Evolutionary conservation across 2,329 filamentous ascomycete species (phyloP).

Genomic region (Zalaria sp.): DNA sequence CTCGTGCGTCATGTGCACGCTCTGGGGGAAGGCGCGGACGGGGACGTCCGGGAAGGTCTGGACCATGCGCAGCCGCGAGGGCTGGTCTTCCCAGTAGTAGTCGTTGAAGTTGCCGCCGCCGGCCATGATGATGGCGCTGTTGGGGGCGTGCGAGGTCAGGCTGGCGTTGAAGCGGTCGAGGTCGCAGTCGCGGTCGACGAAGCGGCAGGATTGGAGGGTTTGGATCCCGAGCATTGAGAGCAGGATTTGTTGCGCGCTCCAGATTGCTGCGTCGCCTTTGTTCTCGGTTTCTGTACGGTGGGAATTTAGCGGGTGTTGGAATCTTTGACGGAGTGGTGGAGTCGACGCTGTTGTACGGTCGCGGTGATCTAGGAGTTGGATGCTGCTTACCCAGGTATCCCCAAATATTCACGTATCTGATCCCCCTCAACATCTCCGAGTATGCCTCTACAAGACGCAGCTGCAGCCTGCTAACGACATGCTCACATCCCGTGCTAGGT

Average conservation of each 20-base stretch:
- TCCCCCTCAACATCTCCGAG: slow-evolving; percentile 2
- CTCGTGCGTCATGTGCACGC: slow-evolving; percentile 3
- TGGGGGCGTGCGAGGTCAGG: slow-evolving; percentile 2
- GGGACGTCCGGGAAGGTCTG: slow-evolving; percentile 1
- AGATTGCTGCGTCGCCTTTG: slow-evolving; percentile 4
- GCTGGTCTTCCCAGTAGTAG: slow-evolving; percentile 5
- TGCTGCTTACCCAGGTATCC: not conserved
- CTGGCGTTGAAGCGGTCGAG: slow-evolving; percentile 2
- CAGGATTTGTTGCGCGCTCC: slow-evolving; percentile 3
- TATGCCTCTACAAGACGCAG: slow-evolving; percentile 1
- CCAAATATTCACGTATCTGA: slow-evolving; percentile 4
- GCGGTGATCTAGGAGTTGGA: too few relatives aligned
- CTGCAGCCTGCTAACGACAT: slow-evolving; percentile 1
- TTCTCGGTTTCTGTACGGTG: slow-evolving; percentile 1
- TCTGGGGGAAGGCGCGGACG: slow-evolving; percentile 4
- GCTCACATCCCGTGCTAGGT: slow-evolving; percentile 1
- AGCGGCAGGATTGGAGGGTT: slow-evolving; percentile 3
- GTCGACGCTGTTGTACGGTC: too few relatives aligned
- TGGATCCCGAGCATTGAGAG: slow-evolving; percentile 3
- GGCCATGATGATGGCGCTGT: slow-evolving; percentile 2
- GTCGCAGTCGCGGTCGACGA: slow-evolving; percentile 3
- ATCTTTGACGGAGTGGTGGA: too few relatives aligned
- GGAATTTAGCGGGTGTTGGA: too few relatives aligned
- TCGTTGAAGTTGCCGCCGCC: slow-evolving; percentile 5
- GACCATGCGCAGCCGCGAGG: slow-evolving; percentile 2